Conservation (phyloP, 2,329 filamentous ascomycete species). For the Fusarium nelsonii region DNA sequence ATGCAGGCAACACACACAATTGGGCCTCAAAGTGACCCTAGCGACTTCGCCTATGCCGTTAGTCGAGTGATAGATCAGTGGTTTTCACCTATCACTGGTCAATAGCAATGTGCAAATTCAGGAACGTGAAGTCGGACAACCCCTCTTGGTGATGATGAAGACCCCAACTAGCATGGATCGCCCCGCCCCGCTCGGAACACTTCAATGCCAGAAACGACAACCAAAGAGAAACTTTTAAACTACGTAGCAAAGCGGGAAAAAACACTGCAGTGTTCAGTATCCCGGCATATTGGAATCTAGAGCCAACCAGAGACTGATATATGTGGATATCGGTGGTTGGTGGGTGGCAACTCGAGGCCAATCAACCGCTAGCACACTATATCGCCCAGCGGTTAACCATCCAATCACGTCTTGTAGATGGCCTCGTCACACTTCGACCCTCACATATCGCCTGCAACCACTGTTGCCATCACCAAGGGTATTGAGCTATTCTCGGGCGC, state of each 20-base stretch:
- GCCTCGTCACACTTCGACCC: constrained; percentile 39
- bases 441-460: constrained; percentile 47
- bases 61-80: constrained; percentile 15
- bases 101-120: constrained; percentile 20
- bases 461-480: constrained; percentile 48
- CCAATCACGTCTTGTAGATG: constrained; percentile 57
- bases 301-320: constrained; percentile 22
- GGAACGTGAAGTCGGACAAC: constrained; percentile 32
- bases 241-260: constrained; percentile 8
- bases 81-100: constrained; percentile 19
- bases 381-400: constrained; percentile 55
- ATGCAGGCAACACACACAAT: constrained; percentile 36
- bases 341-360: constrained; percentile 34
- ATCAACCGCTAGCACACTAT: constrained; percentile 40
- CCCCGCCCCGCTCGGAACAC: constrained; percentile 33
- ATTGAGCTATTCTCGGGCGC: constrained; percentile 54
- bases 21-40: constrained; percentile 39
- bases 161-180: constrained; percentile 19
- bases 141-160: constrained; percentile 23
- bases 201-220: constrained; percentile 6
- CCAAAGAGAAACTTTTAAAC: constrained; percentile 24
- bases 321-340: constrained; percentile 40
- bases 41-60: constrained; percentile 11
- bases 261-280: constrained; percentile 18
- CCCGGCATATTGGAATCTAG: constrained; percentile 25